Conservation (phyloP, 2,329 filamentous ascomycete genomes). For the Botrytis deweyae region DNA sequence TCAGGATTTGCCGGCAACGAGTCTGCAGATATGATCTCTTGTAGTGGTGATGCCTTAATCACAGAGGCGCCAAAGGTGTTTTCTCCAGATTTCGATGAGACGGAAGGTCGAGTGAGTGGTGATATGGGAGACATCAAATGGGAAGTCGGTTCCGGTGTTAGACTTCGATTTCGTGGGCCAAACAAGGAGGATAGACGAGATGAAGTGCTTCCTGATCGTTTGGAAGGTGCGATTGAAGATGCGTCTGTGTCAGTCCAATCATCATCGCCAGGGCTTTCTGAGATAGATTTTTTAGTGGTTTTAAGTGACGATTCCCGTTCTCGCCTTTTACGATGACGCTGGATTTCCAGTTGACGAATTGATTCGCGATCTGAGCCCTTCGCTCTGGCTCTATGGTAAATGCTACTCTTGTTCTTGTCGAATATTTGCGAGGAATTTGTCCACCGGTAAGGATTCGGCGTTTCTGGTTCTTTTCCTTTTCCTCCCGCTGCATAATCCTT, state of each 20-base stretch:
- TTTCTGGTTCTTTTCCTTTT: not conserved
- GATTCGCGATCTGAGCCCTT: not conserved
- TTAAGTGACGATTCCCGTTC: not conserved
- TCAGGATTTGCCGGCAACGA: constrained; percentile 13
- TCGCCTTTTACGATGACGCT: constrained; percentile 2
- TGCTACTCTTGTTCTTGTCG: constrained; percentile 7
- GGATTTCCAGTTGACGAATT: constrained; percentile 12
- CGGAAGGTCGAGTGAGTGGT: not conserved
- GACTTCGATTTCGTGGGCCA: constrained; percentile 8
- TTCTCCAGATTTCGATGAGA: constrained; percentile 1
- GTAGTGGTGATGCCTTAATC: not conserved
- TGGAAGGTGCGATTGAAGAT: constrained; percentile 1
- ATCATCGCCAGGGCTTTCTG: not conserved
- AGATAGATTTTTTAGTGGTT: not conserved
- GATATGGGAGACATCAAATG: constrained; percentile 6
- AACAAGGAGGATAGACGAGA: constrained; percentile 15
- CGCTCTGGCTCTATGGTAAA: not conserved
- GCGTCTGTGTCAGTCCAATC: constrained; percentile 16
- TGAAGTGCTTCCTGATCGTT: not conserved
- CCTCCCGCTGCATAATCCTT: not conserved
- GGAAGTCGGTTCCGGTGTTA: not conserved
- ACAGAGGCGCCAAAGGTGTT: not conserved
- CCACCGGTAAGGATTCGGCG: not conserved
- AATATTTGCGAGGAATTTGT: not conserved
- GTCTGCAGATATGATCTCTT: constrained; percentile 16